phyloP scores from a whole-genome alignment of 495 filamentous ascomycete genomes.

The Niebla homalea region DNA sequence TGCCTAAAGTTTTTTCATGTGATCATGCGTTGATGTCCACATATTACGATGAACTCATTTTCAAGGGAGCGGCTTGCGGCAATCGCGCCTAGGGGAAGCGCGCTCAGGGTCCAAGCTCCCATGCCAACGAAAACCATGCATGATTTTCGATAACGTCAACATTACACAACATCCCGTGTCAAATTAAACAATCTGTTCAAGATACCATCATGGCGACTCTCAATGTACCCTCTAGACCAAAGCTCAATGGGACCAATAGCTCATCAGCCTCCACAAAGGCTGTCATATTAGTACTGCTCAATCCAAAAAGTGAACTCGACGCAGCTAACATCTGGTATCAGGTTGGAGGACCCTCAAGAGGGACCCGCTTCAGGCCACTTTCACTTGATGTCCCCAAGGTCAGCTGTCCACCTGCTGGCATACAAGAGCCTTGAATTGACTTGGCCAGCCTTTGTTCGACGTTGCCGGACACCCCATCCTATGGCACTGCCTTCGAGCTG shows the following conservation, averaged over 20 bases:
- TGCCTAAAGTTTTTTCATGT: too few relatives aligned
- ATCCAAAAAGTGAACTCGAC: neutral
- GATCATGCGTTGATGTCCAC: too few relatives aligned
- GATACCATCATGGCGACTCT: neutral
- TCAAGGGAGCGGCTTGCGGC: too few relatives aligned
- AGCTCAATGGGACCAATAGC: slow-evolving; percentile 18
- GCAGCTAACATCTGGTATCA: slow-evolving; percentile 24
- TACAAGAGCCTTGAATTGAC: neutral
- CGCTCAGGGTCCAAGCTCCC: too few relatives aligned
- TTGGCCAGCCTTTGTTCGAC: slow-evolving; percentile 81
- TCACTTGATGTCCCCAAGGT: slow-evolving; percentile 98
- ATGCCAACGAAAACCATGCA: too few relatives aligned
- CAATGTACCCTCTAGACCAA: slow-evolving; percentile 3
- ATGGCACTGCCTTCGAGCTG: slow-evolving; percentile 88
- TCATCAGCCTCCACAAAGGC: slow-evolving; percentile 50
- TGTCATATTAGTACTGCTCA: slow-evolving; percentile 48
- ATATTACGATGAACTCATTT: too few relatives aligned
- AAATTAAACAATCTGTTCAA: neutral
- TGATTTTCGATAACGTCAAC: too few relatives aligned
- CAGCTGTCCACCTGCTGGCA: slow-evolving; percentile 11
- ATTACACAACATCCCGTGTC: too few relatives aligned
- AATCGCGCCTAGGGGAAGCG: too few relatives aligned
- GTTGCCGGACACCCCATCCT: slow-evolving; percentile 97
- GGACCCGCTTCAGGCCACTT: slow-evolving; percentile 89
- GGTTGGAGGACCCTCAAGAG: slow-evolving; percentile 89